phyloP scores from a whole-genome alignment of 2,329 filamentous ascomycete genomes.

The Aschersonia sp. region DNA sequence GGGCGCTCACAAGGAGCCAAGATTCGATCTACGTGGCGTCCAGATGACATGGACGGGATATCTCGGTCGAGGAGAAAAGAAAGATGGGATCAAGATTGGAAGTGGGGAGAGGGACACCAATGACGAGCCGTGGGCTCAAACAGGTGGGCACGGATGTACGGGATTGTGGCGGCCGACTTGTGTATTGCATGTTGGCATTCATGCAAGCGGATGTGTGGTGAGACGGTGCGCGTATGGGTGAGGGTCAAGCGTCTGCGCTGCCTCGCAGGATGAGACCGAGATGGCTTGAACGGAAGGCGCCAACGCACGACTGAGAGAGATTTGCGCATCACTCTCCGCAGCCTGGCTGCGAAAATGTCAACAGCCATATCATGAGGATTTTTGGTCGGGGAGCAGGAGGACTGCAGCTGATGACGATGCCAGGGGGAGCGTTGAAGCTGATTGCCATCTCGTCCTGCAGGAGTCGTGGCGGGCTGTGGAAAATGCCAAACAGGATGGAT shows the following conservation, averaged over 20 bases:
- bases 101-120: not conserved
- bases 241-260: not conserved
- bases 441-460: too few relatives aligned
- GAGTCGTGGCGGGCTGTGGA: too few relatives aligned
- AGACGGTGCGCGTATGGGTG: not conserved
- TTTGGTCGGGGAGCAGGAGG: too few relatives aligned
- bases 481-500: too few relatives aligned
- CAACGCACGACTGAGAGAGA: too few relatives aligned
- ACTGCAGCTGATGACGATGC: too few relatives aligned
- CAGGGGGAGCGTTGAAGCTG: too few relatives aligned
- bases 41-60: not conserved
- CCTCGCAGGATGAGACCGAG: not conserved
- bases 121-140: conserved; percentile 1
- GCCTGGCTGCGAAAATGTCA: too few relatives aligned
- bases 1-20: not conserved
- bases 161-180: not conserved
- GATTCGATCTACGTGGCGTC: not conserved
- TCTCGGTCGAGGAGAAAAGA: not conserved
- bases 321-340: too few relatives aligned
- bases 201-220: not conserved
- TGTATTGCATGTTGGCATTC: not conserved
- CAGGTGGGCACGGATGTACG: not conserved
- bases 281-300: too few relatives aligned
- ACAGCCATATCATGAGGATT: too few relatives aligned
- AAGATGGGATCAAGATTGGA: not conserved